These are phyloP conservation scores for Lablab purpureus DNA, from an alignment of 306 rosid genomes.

Conservation along the genomic window DNA sequence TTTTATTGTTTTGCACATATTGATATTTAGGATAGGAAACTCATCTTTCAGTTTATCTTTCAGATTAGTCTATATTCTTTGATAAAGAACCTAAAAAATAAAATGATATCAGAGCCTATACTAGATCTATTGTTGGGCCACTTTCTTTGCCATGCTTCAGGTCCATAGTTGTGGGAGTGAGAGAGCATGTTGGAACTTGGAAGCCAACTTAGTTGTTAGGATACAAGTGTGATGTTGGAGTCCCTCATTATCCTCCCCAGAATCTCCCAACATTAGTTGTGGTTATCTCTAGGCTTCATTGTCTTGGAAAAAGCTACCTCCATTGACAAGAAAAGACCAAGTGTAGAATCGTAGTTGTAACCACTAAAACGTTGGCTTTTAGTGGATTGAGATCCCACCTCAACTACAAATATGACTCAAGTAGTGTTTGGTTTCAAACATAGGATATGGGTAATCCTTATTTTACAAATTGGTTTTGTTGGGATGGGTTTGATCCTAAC, in stretches of 20 bases:
- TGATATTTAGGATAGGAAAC: neutral
- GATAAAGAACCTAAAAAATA: neutral
- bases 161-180: neutral
- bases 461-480: neutral
- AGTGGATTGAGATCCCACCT: neutral
- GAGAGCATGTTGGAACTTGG: neutral
- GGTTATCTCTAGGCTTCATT: neutral
- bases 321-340: neutral
- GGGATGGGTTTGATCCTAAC: neutral
- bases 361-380: neutral
- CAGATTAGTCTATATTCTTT: neutral
- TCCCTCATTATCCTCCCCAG: too few species aligned
- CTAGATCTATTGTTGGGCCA: neutral
- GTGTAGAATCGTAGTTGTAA: neutral
- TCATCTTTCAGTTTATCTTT: neutral
- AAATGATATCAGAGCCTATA: neutral
- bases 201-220: neutral
- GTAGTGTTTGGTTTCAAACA: neutral
- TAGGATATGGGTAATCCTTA: neutral
- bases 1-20: slow-evolving; percentile 5
- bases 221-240: too few species aligned
- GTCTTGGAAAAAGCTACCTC: neutral
- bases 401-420: neutral
- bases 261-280: too few species aligned
- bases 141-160: neutral